phyloP scores from a whole-genome alignment of 2,329 filamentous ascomycete species.

The Pseudocercospora eumusae region DNA sequence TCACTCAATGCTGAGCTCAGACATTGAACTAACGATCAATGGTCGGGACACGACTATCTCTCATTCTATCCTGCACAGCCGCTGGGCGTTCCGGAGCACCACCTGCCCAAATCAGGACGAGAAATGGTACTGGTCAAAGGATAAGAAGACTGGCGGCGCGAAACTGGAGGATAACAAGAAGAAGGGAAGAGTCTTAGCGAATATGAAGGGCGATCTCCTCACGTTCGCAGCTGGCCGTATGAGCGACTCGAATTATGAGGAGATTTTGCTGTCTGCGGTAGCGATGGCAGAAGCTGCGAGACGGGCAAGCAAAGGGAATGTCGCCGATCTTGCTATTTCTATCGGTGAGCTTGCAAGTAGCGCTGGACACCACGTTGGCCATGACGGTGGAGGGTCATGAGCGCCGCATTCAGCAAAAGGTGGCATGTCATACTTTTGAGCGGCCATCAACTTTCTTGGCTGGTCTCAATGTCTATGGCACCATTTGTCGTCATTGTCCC shows the following conservation, averaged over 20 bases:
- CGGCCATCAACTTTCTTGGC: too few relatives aligned
- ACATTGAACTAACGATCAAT: slow-evolving; percentile 26
- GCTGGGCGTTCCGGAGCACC: slow-evolving; percentile 28
- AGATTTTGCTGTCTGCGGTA: slow-evolving; percentile 30
- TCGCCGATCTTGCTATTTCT: slow-evolving; percentile 21
- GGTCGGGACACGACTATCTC: slow-evolving; percentile 21
- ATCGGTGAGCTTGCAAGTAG: slow-evolving; percentile 25
- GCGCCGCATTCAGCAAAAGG: neutral
- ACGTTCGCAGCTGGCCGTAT: slow-evolving; percentile 27
- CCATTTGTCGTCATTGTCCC: too few relatives aligned
- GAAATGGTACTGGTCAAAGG: slow-evolving; percentile 30
- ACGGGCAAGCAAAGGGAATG: slow-evolving; percentile 22
- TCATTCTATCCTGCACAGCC: slow-evolving; percentile 24
- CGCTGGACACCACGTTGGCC: neutral
- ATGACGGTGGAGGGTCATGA: neutral
- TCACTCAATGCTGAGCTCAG: slow-evolving; percentile 23
- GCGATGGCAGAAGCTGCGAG: slow-evolving; percentile 32
- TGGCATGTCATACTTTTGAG: too few relatives aligned
- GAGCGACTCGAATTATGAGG: slow-evolving; percentile 26
- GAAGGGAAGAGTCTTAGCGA: slow-evolving; percentile 24
- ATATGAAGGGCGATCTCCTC: slow-evolving; percentile 28
- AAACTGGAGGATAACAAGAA: slow-evolving; percentile 29
- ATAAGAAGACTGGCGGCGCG: slow-evolving; percentile 22
- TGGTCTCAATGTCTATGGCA: too few relatives aligned
- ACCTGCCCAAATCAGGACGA: slow-evolving; percentile 8